Evolutionary conservation across 768 basidiomycete genomes (phyloP).

Genomic region (Gloeopeniophorella convolvens): DNA sequence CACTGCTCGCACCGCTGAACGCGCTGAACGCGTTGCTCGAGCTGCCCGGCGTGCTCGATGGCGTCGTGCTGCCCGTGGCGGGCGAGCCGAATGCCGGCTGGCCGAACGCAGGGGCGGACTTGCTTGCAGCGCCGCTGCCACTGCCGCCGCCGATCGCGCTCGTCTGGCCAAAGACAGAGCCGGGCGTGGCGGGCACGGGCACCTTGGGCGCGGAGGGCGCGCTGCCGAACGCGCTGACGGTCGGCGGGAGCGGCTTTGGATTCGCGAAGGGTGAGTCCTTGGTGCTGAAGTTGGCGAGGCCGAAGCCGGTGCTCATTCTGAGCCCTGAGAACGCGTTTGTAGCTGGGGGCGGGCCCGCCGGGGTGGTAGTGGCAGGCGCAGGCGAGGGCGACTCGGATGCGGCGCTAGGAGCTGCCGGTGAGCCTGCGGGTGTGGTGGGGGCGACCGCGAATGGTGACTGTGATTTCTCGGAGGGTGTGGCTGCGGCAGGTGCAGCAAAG

Average conservation of each 20-base stretch:
- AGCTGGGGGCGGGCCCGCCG: conserved; percentile 21
- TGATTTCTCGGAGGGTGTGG: not conserved
- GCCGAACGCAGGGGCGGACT: conserved; percentile 28
- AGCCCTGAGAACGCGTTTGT: conserved; percentile 19
- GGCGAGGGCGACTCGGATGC: not conserved
- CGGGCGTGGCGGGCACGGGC: conserved; percentile 27
- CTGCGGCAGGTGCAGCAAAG: too few species aligned
- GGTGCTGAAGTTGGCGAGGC: conserved; percentile 18
- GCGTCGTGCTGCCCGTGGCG: conserved; percentile 17
- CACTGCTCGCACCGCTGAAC: conserved; percentile 28
- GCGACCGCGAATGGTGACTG: not conserved
- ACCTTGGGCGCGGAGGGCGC: conserved; percentile 13
- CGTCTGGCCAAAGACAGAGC: conserved; percentile 33
- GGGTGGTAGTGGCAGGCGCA: conserved; percentile 18
- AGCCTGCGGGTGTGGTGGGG: not conserved
- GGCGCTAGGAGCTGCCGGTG: not conserved
- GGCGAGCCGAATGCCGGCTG: conserved; percentile 34
- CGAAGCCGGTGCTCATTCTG: conserved; percentile 10
- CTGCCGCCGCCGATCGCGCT: conserved; percentile 7
- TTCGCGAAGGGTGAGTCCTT: conserved; percentile 24
- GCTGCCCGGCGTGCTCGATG: conserved; percentile 24
- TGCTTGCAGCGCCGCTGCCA: not conserved
- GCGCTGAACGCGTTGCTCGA: conserved; percentile 36
- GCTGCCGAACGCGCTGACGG: conserved; percentile 15
- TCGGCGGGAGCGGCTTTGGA: conserved; percentile 16